Conservation (phyloP, 306 rosid genomes). For the Senna siamea region DNA sequence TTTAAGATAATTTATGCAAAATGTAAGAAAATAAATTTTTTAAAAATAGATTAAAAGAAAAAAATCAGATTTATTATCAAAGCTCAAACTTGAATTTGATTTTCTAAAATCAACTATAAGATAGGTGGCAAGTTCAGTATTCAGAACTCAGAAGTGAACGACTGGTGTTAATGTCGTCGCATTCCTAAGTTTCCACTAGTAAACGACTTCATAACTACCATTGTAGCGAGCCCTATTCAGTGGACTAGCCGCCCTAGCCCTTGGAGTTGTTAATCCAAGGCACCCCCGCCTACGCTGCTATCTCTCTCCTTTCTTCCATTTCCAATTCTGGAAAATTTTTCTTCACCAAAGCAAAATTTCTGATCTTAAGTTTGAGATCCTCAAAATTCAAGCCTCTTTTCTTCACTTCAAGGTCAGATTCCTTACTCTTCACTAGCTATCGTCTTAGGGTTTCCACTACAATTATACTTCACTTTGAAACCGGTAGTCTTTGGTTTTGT, state of each 20-base stretch:
- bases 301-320: no score
- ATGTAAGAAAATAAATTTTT: no score
- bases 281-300: no score
- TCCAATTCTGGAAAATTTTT: no score
- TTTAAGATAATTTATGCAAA: no score
- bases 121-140: neutral
- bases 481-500: neutral
- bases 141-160: conserved; percentile 25
- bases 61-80: no score
- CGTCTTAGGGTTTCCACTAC: conserved; percentile 33
- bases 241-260: neutral
- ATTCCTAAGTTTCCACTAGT: neutral
- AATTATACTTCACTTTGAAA: neutral
- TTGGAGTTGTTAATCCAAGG: no score
- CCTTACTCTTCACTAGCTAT: conserved; percentile 13
- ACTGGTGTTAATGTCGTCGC: conserved; percentile 36
- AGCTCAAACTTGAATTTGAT: neutral
- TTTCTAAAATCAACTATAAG: neutral
- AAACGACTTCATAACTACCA: conserved; percentile 44
- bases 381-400: conserved; percentile 11
- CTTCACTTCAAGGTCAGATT: conserved; percentile 61
- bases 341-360: no score
- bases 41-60: no score
- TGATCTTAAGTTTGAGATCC: conserved; percentile 46
- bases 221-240: neutral